These are phyloP conservation scores for Xylaria arbuscula DNA, from an alignment of 2,329 filamentous ascomycete species.

Conservation along the genomic window DNA sequence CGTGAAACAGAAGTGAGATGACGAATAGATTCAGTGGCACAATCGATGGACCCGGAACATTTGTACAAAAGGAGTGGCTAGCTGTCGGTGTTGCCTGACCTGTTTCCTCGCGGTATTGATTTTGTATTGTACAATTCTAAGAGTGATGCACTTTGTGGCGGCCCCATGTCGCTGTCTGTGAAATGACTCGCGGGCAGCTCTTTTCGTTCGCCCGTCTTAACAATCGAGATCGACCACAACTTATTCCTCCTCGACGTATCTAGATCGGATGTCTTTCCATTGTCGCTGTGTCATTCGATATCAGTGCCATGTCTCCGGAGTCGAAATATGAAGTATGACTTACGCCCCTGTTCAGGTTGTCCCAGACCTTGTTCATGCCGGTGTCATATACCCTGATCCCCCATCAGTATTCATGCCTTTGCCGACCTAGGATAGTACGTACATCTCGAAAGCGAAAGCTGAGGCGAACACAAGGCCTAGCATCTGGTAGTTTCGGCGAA, in stretches of 20 bases:
- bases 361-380: slow-evolving; percentile 87
- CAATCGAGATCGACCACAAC: slow-evolving; percentile 24
- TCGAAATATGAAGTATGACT: slow-evolving; percentile 54
- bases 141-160: slow-evolving; percentile 20
- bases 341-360: slow-evolving; percentile 91
- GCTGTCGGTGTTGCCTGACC: slow-evolving; percentile 19
- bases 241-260: slow-evolving; percentile 76
- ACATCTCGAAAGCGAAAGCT: slow-evolving; percentile 96
- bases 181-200: neutral
- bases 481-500: slow-evolving; percentile 90
- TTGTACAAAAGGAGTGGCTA: slow-evolving; percentile 26
- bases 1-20: slow-evolving; percentile 6
- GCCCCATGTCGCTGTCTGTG: slow-evolving; percentile 1
- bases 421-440: slow-evolving; percentile 54
- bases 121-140: slow-evolving; percentile 41
- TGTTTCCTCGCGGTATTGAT: slow-evolving; percentile 33
- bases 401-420: slow-evolving; percentile 49
- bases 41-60: slow-evolving; percentile 10
- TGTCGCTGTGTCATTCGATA: slow-evolving; percentile 75
- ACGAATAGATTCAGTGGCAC: slow-evolving; percentile 10
- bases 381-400: slow-evolving; percentile 80
- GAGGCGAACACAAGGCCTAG: slow-evolving; percentile 85
- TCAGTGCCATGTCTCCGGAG: slow-evolving; percentile 24
- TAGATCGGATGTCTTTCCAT: slow-evolving; percentile 99
- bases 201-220: slow-evolving; percentile 19